Evolutionary conservation across 768 basidiomycete species (phyloP).

Genomic region (Naganishia antarctica): DNA sequence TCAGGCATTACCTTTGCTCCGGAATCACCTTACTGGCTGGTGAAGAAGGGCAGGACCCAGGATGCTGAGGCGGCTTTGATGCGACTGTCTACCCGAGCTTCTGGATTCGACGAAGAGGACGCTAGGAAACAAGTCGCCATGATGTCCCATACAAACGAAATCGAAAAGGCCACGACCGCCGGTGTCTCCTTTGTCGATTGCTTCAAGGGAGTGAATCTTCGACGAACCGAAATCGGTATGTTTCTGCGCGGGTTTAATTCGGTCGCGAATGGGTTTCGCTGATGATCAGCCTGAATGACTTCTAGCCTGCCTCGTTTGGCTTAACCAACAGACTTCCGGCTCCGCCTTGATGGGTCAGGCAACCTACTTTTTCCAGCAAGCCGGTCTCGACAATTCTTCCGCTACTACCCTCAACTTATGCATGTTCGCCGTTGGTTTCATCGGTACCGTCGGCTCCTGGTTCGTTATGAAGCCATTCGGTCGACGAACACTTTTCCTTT

Average conservation of each 20-base stretch:
- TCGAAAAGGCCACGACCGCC: conserved; percentile 31
- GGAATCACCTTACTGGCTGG: conserved; percentile 45
- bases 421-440: conserved; percentile 31
- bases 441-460: conserved; percentile 41
- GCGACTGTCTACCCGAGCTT: conserved; percentile 19
- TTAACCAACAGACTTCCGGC: conserved; percentile 14
- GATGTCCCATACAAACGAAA: conserved; percentile 37
- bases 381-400: conserved; percentile 5
- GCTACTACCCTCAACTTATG: conserved; percentile 35
- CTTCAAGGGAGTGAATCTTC: conserved; percentile 35
- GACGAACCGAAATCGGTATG: conserved; percentile 39
- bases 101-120: conserved; percentile 29
- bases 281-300: too few relatives aligned
- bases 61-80: conserved; percentile 32
- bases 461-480: conserved; percentile 38
- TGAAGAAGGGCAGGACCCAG: conserved; percentile 39
- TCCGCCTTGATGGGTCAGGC: conserved; percentile 23
- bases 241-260: too few relatives aligned
- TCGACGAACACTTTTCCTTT: conserved; percentile 36
- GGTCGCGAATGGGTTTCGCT: too few relatives aligned
- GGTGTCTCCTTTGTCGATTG: conserved; percentile 32
- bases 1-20: conserved; percentile 28
- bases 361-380: conserved; percentile 22
- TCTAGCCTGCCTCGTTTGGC: conserved; percentile 27
- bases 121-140: conserved; percentile 34